Evolutionary conservation across 176 grass and related monocot species (phyloP).

Genomic region (Triticum dicoccoides): DNA sequence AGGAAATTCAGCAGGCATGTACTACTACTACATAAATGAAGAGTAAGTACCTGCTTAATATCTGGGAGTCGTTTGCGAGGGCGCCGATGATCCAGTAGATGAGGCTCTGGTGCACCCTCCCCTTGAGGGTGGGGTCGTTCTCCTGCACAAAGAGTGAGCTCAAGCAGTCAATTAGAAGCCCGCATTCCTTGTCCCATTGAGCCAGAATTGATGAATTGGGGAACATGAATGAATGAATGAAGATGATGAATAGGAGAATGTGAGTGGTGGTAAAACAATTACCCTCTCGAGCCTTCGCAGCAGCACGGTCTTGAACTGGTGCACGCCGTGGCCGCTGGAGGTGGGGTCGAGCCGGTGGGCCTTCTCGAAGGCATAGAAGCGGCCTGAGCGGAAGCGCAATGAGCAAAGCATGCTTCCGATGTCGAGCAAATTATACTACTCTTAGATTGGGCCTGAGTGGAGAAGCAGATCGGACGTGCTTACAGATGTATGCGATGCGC

Average conservation of each 20-base stretch:
- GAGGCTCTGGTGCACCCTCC: constrained; percentile 75
- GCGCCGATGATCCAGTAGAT: no score
- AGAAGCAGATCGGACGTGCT: background rate
- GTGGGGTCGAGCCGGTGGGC: constrained; percentile 76
- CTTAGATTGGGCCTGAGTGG: background rate
- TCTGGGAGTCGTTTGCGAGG: no score
- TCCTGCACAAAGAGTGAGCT: constrained; percentile 27
- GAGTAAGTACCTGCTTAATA: no score
- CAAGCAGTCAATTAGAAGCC: background rate
- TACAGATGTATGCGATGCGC: constrained; percentile 84
- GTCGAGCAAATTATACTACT: background rate
- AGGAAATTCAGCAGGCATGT: no score
- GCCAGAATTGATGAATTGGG: background rate
- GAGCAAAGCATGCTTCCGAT: background rate
- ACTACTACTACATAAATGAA: no score
- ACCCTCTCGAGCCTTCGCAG: constrained; percentile 78
- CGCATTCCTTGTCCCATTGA: background rate
- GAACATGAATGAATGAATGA: no score
- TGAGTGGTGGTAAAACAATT: background rate
- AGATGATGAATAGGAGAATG: background rate
- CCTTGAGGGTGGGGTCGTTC: constrained; percentile 90
- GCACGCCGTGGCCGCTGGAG: constrained; percentile 80
- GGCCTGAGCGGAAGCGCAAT: constrained; percentile 31
- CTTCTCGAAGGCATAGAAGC: constrained; percentile 94
- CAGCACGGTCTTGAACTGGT: constrained; percentile 86